Evolutionary conservation across 192 early-diverging fungal genomes (phyloP), one percentile per base, ranked within the genome.

Genomic region (Lunasporangiospora selenospora): DNA sequence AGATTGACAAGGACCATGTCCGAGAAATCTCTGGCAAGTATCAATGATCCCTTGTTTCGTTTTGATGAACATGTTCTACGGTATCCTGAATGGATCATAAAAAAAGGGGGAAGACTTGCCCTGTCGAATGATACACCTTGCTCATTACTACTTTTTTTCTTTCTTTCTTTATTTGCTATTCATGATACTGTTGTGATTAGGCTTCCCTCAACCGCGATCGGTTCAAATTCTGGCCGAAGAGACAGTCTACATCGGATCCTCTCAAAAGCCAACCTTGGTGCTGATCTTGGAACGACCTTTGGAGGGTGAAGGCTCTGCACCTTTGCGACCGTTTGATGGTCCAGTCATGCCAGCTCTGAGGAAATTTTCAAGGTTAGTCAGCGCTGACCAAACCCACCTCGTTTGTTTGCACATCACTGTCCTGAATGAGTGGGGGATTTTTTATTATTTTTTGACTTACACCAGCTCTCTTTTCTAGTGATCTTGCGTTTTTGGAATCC

Each of bases 141-240:
- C n/a, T n/a, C n/a, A n/a, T 61, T 19, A n/a, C 34, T 42, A 16
- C 49, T 27, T 26, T 53, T 44, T 7, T 29, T 47, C 6, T 24
- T 31, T 29, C 34, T 55, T 11, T 39, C 13, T 24, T n/a, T n/a
- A n/a, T n/a, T n/a, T n/a, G n/a, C n/a, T n/a, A n/a, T n/a, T n/a
- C n/a, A n/a, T n/a, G n/a, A n/a, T n/a, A n/a, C n/a, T n/a, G n/a
- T n/a, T n/a, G n/a, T 24, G 43, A 8, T 21, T 36, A 81, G 80
- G 80, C 3, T 83, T 79, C 40, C 52, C 54, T 55, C 75, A 85
- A 29, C 61, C 67, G 9, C 57, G 79, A 41, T 66, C 69, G 11
- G 70, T 85, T 1, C 54, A 75, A 13, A 82, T 85, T 27, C 37
- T 81, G 50, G 41, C 70, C 5, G 83, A 85, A 45, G 81, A 83